phyloP scores from a whole-genome alignment of 108 stramenopile genomes.

The Nannochloropsis salina region DNA sequence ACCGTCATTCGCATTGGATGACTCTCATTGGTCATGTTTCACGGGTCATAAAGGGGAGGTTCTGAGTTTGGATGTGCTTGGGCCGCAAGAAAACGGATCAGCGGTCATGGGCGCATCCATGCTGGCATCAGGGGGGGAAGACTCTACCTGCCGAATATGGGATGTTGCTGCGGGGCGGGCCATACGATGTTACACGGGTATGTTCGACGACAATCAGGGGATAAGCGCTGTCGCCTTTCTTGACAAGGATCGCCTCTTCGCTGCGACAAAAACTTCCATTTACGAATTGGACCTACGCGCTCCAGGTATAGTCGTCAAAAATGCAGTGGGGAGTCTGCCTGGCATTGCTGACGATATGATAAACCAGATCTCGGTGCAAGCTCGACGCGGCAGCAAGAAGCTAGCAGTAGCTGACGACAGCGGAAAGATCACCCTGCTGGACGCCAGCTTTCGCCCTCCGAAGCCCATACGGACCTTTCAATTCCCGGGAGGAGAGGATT shows the following conservation, averaged over 20 bases:
- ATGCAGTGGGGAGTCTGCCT: neutral
- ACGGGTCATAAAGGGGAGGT: neutral
- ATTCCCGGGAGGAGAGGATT: neutral
- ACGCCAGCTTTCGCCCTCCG: neutral
- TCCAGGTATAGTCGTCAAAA: neutral
- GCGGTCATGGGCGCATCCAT: neutral
- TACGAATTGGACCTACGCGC: neutral
- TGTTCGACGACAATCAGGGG: neutral
- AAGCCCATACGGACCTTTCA: slow-evolving; percentile 1
- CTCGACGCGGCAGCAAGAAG: neutral
- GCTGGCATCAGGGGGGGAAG: neutral
- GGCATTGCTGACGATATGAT: neutral
- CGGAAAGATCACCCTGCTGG: neutral
- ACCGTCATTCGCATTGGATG: neutral
- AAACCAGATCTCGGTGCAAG: neutral
- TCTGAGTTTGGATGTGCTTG: neutral
- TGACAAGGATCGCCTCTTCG: neutral
- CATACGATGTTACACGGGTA: neutral
- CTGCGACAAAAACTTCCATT: neutral
- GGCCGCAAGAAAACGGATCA: neutral
- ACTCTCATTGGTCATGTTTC: neutral
- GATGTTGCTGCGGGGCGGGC: neutral
- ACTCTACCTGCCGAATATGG: neutral
- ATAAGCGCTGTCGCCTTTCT: neutral
- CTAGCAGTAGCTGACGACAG: neutral